A percentile compares a stretch with the other conserved stretches of the same genome.
Evolutionary conservation across 495 filamentous ascomycete genomes (phyloP).

Genomic region (Annulohypoxylon stygium): DNA sequence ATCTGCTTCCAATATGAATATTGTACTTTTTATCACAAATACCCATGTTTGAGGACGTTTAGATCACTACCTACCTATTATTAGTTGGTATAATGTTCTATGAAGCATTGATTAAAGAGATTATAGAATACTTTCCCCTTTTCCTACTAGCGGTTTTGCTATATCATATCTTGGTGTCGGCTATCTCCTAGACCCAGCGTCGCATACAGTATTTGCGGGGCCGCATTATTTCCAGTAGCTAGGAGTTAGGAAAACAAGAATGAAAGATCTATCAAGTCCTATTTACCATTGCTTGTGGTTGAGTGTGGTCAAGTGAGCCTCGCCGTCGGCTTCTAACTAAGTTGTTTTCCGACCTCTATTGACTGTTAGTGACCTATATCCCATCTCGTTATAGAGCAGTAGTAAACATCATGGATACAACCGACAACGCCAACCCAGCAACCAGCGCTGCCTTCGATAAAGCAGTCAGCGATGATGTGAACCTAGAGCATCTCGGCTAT

Average conservation of each 20-base stretch:
- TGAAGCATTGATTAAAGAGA: too few relatives aligned
- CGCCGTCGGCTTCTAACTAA: not conserved
- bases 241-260: not conserved
- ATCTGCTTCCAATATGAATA: too few relatives aligned
- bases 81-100: too few relatives aligned
- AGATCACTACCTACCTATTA: too few relatives aligned
- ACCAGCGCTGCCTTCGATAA: not conserved
- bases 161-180: not conserved
- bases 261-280: too few relatives aligned
- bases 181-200: not conserved
- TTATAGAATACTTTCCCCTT: too few relatives aligned
- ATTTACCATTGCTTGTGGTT: not conserved
- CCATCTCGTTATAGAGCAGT: not conserved
- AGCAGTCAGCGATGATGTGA: not conserved
- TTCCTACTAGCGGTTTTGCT: not conserved
- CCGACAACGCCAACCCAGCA: not conserved
- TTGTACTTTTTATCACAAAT: too few relatives aligned
- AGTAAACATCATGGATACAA: not conserved
- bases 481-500: not conserved
- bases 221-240: not conserved
- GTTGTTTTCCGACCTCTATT: not conserved
- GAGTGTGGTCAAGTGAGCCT: not conserved
- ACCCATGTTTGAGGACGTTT: too few relatives aligned
- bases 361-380: not conserved
- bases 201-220: not conserved